A percentile compares a stretch with the other conserved stretches of the same genome.
These are phyloP conservation scores for Echinosphaeria canescens DNA, from an alignment of 2,329 filamentous ascomycete species.

Conservation along the genomic window DNA sequence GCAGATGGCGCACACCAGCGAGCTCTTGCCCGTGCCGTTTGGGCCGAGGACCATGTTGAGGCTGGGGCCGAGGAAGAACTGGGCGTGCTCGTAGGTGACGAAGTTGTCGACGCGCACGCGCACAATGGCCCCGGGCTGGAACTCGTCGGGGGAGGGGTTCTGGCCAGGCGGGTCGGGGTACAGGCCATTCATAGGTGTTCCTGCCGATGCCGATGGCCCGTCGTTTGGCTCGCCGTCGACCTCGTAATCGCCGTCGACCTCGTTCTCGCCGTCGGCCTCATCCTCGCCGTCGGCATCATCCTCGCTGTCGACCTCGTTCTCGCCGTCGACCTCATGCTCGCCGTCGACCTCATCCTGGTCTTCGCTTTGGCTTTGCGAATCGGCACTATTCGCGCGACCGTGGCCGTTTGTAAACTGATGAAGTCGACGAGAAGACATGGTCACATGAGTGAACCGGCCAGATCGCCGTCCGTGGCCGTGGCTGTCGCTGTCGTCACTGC, in stretches of 20 bases:
- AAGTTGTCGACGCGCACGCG: slow-evolving; percentile 76
- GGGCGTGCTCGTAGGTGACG: slow-evolving; percentile 82
- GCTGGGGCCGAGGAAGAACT: slow-evolving; percentile 79
- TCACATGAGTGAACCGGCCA: too few relatives aligned
- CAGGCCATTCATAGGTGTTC: too few relatives aligned
- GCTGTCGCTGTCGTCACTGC: too few relatives aligned
- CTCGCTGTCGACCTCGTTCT: slow-evolving; percentile 13
- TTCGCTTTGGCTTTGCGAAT: too few relatives aligned
- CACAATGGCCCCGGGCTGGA: slow-evolving; percentile 67
- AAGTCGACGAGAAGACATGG: too few relatives aligned
- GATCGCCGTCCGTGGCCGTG: too few relatives aligned
- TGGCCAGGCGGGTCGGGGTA: too few relatives aligned
- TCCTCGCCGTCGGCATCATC: slow-evolving; percentile 4
- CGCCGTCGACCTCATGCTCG: slow-evolving; percentile 6
- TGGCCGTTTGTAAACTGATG: too few relatives aligned
- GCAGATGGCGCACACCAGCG: slow-evolving; percentile 90
- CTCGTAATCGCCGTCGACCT: slow-evolving; percentile 1
- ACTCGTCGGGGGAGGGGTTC: slow-evolving; percentile 13
- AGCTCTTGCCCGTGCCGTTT: slow-evolving; percentile 97
- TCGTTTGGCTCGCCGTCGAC: background rate
- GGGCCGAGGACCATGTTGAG: slow-evolving; percentile 98
- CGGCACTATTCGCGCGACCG: too few relatives aligned
- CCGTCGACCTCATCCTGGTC: slow-evolving; percentile 13
- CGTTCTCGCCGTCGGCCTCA: slow-evolving; percentile 2
- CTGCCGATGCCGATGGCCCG: too few relatives aligned